Conservation (phyloP, 2,329 filamentous ascomycete genomes). For the Fusarium agapanthi region DNA sequence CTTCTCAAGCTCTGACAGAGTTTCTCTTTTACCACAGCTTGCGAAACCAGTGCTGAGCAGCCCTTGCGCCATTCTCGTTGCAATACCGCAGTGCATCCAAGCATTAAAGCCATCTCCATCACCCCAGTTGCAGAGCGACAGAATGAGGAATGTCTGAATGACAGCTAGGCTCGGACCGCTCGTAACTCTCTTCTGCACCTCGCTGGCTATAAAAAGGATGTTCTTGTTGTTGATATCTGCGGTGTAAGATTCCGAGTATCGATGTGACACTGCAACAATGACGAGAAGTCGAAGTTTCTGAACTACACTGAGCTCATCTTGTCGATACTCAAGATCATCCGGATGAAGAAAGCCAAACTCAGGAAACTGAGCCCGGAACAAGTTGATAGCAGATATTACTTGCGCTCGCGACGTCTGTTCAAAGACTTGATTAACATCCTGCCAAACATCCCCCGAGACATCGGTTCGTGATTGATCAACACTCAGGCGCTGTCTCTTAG, state of each 20-base stretch:
- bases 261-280: constrained; percentile 24
- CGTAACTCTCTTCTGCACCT: constrained; percentile 24
- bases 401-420: not conserved
- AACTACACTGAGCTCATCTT: not conserved
- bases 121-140: constrained; percentile 38
- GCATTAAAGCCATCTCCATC: constrained; percentile 41
- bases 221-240: not conserved
- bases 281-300: constrained; percentile 32
- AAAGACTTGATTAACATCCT: constrained; percentile 19
- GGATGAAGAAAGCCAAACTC: constrained; percentile 39
- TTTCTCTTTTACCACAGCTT: constrained; percentile 15
- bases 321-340: constrained; percentile 34
- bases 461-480: not conserved
- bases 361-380: constrained; percentile 37
- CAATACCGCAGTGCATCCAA: constrained; percentile 41
- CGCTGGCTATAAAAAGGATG: not conserved
- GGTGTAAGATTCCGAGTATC: not conserved
- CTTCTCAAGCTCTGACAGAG: constrained; percentile 33
- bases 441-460: not conserved
- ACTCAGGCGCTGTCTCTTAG: constrained; percentile 18
- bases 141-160: constrained; percentile 34
- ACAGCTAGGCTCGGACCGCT: constrained; percentile 25
- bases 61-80: constrained; percentile 38
- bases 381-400: constrained; percentile 15
- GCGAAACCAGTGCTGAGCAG: constrained; percentile 32